phyloP scores from a whole-genome alignment of 331 rosid species.

The Pyrus hybrid region DNA sequence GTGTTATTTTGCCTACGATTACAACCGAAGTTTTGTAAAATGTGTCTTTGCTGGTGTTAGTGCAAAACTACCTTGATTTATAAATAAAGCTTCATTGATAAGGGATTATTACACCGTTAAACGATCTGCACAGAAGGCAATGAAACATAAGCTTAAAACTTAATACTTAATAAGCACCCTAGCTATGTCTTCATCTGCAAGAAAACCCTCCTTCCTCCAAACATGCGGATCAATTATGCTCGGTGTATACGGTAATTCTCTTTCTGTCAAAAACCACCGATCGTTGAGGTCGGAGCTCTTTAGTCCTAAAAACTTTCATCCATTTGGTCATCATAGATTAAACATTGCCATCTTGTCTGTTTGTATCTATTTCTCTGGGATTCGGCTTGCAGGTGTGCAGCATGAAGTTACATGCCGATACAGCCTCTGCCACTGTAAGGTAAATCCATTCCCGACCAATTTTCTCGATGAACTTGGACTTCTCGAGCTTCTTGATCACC shows the following conservation, averaged over 20 bases:
- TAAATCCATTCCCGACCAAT: slow-evolving; percentile 34
- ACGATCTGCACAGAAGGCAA: background rate
- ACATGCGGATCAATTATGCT: background rate
- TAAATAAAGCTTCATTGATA: no score
- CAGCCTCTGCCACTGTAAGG: slow-evolving; percentile 46
- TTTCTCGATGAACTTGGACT: slow-evolving; percentile 24
- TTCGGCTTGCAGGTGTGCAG: slow-evolving; percentile 29
- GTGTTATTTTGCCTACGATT: no score
- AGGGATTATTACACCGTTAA: no score
- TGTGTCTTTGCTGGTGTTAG: no score
- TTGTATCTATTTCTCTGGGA: background rate
- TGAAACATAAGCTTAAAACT: no score
- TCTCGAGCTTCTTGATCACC: slow-evolving; percentile 38
- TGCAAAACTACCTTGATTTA: no score
- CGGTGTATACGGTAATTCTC: background rate
- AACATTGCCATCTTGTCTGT: slow-evolving; percentile 21
- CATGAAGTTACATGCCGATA: slow-evolving; percentile 35
- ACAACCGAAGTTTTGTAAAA: no score
- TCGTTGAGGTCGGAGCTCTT: background rate
- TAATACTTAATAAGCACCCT: background rate
- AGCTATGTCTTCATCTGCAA: background rate
- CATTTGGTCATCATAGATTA: background rate
- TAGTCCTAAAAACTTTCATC: background rate
- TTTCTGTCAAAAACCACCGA: background rate
- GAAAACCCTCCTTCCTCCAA: background rate